Evolutionary conservation across 225 moss, liverwort and hornwort species (phyloP), one percentile per base, ranked within the genome.

Genomic region (Physcomitrellopsis africana): DNA sequence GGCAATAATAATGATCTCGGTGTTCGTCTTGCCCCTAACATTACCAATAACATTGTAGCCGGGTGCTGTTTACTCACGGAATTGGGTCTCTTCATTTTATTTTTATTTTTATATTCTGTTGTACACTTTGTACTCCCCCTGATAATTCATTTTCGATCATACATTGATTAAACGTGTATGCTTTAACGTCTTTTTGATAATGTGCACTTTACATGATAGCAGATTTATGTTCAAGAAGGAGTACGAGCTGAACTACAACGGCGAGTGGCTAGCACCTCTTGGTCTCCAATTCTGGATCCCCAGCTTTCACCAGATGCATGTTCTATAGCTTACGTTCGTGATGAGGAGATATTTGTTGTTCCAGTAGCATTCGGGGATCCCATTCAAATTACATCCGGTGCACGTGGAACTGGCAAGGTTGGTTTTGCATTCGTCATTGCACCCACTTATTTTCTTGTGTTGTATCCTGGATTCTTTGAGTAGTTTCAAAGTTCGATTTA

Each of bases 181-280:
- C 4, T 37, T 37, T 2, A 7, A 37, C 4, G 42, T 76, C 56
- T 48, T 10, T 42, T 26, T 57, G 46, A 4, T 60, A 29, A 69
- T 48, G 6, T 65, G 65, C 32, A 60, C 47, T 74, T 43, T 2
- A 8, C 70, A 54, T 70, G 67, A 32, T 60, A 52, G 68, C 89
- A 99, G 97, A 91, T 99, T 67, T 99, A 90, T 88, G 90, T 99
- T 16, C 99, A 99, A 88, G 99, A 99, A 82, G 99, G 93, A 62
- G 84, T 89, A 60, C 89, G 89, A 67, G 79, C 90, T 62, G 99
- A 99, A 63, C 86, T 99, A 63, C 95, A 93, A 69, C 80, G 95
- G 45, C 92, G 93, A 58, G 90, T 95, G 32, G 88, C 92, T 20
- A 93, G 95, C 79, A 89, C 95, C n/a, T 87, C 93, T 14, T 82